Evolutionary conservation across 2,329 filamentous ascomycete species (phyloP), one percentile per base, ranked within the genome.

Genomic region (Albophoma yamanashiensis): DNA sequence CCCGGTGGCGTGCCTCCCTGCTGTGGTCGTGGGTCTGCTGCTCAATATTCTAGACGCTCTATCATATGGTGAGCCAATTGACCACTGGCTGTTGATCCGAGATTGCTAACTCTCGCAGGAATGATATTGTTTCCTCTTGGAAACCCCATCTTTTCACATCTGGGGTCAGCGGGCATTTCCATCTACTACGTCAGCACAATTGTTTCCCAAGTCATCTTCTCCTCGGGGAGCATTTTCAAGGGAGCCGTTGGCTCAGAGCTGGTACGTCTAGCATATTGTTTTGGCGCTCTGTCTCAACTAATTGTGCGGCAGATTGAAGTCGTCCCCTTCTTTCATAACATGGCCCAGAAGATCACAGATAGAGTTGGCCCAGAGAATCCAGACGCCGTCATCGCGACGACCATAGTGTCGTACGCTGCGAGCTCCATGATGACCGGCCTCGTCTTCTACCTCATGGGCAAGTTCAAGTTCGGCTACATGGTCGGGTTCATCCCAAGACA

Each of bases 131-230:
- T 99, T 65, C 94, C 94, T 0, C 80, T 99, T 0, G 92, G 93
- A 8, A 89, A 90, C 63, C 85, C 90, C 9, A 82, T 96, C 25
- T 99, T 99, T 71, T 84, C 88, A 36, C 83, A 88, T 63, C 84
- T 97, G 8, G 94, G 93, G 1, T 88, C 93, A 0, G 93, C 96
- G 60, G 94, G 94, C 31, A 96, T 99, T 60, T 96, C 94, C 0
- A 97, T 99, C 75, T 99, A 97, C 76, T 99, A 97, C 72, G 90
- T 99, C 66, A 97, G 92, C 79, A 97, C 92, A 60, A 96, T 99
- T 64, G 83, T 97, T 47, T 89, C 94, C 0, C 94, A 99, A 71
- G 74, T 99, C 58, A 89, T 91, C 20, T 97, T 93, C 71, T 97
- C 93, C 0, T 81, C 82, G 25, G 89, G 91, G 0, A 97, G 92